Percentiles rank a stretch among this genome's conserved stretches.
These are phyloP conservation scores for Suhomyces bribrorum DNA, from an alignment of 1,139 yeast genomes.

Conservation along the genomic window DNA sequence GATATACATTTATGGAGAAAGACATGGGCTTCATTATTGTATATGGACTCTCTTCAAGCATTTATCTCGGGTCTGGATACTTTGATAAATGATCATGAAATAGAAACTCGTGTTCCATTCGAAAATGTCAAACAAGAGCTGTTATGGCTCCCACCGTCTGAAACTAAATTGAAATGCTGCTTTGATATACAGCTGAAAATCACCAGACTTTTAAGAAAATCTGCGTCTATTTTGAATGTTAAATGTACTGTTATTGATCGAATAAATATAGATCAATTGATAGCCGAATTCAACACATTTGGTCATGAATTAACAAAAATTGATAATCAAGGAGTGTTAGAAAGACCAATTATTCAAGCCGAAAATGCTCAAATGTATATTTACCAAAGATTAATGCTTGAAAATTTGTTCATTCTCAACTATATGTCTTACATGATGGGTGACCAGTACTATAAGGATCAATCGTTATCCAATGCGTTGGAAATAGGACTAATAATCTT, in stretches of 20 bases:
- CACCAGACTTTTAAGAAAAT: background rate
- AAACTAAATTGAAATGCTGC: background rate
- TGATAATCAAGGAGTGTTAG: background rate
- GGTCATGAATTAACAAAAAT: background rate
- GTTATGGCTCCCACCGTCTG: background rate
- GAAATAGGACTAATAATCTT: background rate
- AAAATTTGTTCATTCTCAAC: background rate
- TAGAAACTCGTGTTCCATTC: background rate
- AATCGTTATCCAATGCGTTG: background rate
- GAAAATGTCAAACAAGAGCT: background rate
- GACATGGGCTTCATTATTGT: background rate
- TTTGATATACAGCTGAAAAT: background rate
- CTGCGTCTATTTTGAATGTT: background rate
- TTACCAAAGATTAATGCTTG: background rate
- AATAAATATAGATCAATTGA: background rate
- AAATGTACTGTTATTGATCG: background rate
- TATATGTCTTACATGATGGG: background rate
- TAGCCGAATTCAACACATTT: background rate
- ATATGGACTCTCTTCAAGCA: background rate
- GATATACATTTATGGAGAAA: constrained; percentile 1
- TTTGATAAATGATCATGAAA: background rate
- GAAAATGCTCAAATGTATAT: background rate
- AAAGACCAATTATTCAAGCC: background rate
- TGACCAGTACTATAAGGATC: background rate
- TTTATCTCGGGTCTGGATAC: background rate